Evolutionary conservation across 805 yeast genomes (phyloP), one percentile per base, ranked within the genome.

Genomic region (Saturnispora sekii): DNA sequence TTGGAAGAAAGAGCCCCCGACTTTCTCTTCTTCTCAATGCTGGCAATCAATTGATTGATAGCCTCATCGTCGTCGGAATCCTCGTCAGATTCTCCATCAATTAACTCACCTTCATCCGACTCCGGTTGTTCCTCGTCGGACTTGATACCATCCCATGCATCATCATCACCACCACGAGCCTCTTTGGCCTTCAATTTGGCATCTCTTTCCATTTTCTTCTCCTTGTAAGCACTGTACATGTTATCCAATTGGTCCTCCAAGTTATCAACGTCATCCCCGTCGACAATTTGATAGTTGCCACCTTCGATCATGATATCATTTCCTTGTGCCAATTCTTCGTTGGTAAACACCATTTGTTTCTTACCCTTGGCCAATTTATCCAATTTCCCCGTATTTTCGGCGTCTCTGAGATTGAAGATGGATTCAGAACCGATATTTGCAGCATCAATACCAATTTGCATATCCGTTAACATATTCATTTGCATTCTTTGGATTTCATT

Each of bases 401-500:
- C 96, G n/a, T 75, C 66, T 57, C 79, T 82, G 60, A 93, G 71
- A 58, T 81, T 86, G 68, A 93, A 93, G 47, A 87, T 68, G 1
- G 89, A 74, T 48, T 84, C 89, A 45, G 82, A 72, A 32, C 93
- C 96, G 48, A 77, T 70, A 43, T 75, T 74, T 14, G 86, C 90
- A 14, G 96, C 96, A 60, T 93, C 98, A 44, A 86, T 71, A 74
- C 97, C 97, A 51, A 93, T 79, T 58, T 88, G 95, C 68, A 74
- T 77, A 58, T 95, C 96, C 5, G 96, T 85, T 47, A 84, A 69
- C 96, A 93, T 89, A 63, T 85, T 86, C 90, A 93, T 81, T 67
- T 93, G 97, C 84, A 87, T 81, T 68, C 97, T 77, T 40, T 74
- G 71, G 40, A 90, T 76, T 60, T 90, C 97, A 63, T 84, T 85